phyloP scores from a whole-genome alignment of 768 basidiomycete species.

The Amanita inopinata region DNA sequence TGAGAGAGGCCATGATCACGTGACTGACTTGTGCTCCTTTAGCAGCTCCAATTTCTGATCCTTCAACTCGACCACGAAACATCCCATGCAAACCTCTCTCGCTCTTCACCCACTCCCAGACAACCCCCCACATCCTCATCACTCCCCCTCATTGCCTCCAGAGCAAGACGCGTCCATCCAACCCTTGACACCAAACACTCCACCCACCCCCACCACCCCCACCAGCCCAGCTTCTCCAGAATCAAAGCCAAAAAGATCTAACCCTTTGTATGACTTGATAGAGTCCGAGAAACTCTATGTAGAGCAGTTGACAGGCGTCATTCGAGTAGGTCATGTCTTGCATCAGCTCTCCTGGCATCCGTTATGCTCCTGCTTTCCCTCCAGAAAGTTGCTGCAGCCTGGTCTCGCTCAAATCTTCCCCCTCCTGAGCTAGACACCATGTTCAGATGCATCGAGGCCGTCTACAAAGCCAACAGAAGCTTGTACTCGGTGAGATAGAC shows the following conservation, averaged over 20 bases:
- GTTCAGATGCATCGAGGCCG: slow-evolving; percentile 87
- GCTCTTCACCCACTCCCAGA: background rate
- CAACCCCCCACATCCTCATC: background rate
- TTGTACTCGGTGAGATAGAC: slow-evolving; percentile 54
- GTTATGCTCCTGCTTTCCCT: slow-evolving; percentile 10
- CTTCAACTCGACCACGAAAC: slow-evolving; percentile 5
- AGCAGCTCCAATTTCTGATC: too few species aligned
- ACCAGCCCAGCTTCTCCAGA: slow-evolving; percentile 25
- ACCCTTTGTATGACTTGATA: slow-evolving; percentile 86
- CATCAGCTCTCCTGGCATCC: slow-evolving; percentile 4
- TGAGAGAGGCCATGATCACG: slow-evolving; percentile 2
- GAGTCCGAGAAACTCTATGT: slow-evolving; percentile 92
- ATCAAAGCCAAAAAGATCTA: slow-evolving; percentile 51
- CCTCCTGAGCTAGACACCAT: slow-evolving; percentile 86
- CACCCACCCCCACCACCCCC: slow-evolving; percentile 30
- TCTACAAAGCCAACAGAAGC: slow-evolving; percentile 85
- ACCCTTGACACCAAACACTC: too few species aligned
- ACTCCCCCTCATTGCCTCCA: slow-evolving; percentile 9
- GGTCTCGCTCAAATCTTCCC: slow-evolving; percentile 92
- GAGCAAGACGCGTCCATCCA: too few species aligned
- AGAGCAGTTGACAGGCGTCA: slow-evolving; percentile 80
- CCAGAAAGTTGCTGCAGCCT: slow-evolving; percentile 95
- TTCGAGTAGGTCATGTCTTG: slow-evolving; percentile 53
- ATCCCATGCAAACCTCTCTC: background rate
- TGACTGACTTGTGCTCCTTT: background rate